Percentiles rank a stretch among this genome's conserved stretches.
phyloP scores from a whole-genome alignment of 768 basidiomycete genomes.

The Crepidotus variabilis region DNA sequence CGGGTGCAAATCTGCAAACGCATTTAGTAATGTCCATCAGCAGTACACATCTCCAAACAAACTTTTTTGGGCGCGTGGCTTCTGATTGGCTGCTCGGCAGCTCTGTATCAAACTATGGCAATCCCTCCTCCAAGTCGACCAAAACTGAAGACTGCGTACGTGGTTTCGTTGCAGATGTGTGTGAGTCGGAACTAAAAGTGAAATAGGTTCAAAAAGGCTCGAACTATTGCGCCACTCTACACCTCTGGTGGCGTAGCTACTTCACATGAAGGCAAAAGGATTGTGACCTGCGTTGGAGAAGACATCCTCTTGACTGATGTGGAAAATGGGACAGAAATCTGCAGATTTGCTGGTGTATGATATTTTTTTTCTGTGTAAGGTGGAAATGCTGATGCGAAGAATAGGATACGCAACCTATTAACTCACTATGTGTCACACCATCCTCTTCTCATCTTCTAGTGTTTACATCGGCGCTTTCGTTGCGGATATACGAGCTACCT shows the following conservation, averaged over 20 bases:
- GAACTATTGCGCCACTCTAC: conserved; percentile 75
- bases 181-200: not conserved
- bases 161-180: conserved; percentile 8
- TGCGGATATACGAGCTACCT: conserved; percentile 84
- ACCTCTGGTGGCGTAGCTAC: conserved; percentile 85
- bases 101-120: conserved; percentile 24
- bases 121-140: conserved; percentile 29
- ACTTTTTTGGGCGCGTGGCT: conserved; percentile 14
- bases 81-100: conserved; percentile 2
- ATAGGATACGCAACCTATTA: conserved; percentile 84
- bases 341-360: conserved; percentile 81
- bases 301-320: conserved; percentile 82
- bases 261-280: conserved; percentile 69
- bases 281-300: conserved; percentile 86
- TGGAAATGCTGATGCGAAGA: conserved; percentile 1
- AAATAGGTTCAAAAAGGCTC: conserved; percentile 71
- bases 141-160: conserved; percentile 64
- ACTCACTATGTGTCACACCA: conserved; percentile 78
- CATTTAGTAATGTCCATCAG: conserved; percentile 2
- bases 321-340: conserved; percentile 68
- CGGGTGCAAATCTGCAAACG: not conserved
- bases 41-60: conserved; percentile 16
- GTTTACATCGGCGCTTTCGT: conserved; percentile 76
- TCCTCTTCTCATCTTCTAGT: conserved; percentile 71
- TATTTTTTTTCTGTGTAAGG: conserved; percentile 1